Evolutionary conservation across 345 rosid genomes (phyloP).

Genomic region (Abelmoschus esculentus): DNA sequence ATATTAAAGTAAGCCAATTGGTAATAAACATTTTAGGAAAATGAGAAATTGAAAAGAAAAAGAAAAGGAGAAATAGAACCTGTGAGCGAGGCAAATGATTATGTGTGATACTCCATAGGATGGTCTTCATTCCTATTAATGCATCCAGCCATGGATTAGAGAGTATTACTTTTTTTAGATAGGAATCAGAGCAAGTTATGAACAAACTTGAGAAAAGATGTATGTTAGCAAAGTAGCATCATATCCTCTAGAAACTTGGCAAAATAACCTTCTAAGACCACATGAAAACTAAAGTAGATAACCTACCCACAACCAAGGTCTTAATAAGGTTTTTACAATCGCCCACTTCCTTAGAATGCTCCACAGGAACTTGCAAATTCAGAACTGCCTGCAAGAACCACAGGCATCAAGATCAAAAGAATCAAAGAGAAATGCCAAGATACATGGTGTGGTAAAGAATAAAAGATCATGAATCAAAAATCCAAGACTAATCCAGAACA

Average conservation of each 20-base stretch:
- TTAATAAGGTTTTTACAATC: conserved; percentile 94
- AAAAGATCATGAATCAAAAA: not conserved
- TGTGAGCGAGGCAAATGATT: conserved; percentile 97
- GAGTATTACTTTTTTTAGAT: conserved; percentile 38
- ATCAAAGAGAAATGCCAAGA: not conserved
- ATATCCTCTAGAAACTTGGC: conserved; percentile 1
- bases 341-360: conserved; percentile 97
- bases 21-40: not conserved
- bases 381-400: conserved; percentile 84
- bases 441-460: not conserved
- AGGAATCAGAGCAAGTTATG: conserved; percentile 22
- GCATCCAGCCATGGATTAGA: conserved; percentile 16
- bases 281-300: conserved; percentile 7
- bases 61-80: conserved; percentile 33
- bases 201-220: not conserved
- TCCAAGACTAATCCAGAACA: not conserved
- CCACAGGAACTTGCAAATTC: conserved; percentile 90
- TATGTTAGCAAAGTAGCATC: not conserved
- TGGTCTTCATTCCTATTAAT: conserved; percentile 92
- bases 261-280: not conserved
- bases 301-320: conserved; percentile 98
- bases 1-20: not conserved
- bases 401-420: conserved; percentile 14
- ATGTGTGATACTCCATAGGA: conserved; percentile 96
- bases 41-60: not conserved